Evolutionary conservation across 495 filamentous ascomycete species (phyloP), one percentile per base, ranked within the genome.

Genomic region (Daldinia caldariorum): DNA sequence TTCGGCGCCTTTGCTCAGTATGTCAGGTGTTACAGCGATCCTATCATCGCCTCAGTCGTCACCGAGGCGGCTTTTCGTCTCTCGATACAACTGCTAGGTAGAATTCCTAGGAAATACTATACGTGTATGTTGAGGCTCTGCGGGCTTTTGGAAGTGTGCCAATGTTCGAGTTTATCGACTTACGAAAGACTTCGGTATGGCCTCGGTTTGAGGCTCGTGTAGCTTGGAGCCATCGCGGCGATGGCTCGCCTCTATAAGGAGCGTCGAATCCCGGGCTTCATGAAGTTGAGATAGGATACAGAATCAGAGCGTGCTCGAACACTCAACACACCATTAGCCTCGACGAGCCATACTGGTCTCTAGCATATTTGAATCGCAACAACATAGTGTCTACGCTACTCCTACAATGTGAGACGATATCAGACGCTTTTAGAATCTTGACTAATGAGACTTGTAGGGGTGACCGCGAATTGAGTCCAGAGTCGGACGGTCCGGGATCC

Each of bases 41-140:
- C 65, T 59, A 63, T 65, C 70, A 72, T 69, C 70, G 58, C 61
- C 65, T 58, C 43, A 62, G 61, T 53, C 51, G 65, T 72, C 65
- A 69, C 65, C 65, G 70, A 69, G 54, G 18, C 22, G 51, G 67
- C 50, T 16, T 54, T 45, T 38, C 26, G 13, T 64, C 55, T 53
- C 60, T 34, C 16, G 35, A 72, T 13, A 34, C 3, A 26, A 26
- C 26, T 26, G 26, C 26, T 26, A 61, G 54, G 37, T 58, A 29
- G 34, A 20, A 59, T 38, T 54, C 14, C 39, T 38, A 26, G 56
- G 62, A 56, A 14, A 56, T 41, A 29, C 2, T 20, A 37, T 39
- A 57, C 45, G 22, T 6, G n/a, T 14, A 53, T 20, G 6, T 55
- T 55, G 67, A 63, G 66, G 62, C 67, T 70, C 58, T 70, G 65